Evolutionary conservation across 805 yeast genomes (phyloP).

Genomic region (Starmerella sirachaensis): DNA sequence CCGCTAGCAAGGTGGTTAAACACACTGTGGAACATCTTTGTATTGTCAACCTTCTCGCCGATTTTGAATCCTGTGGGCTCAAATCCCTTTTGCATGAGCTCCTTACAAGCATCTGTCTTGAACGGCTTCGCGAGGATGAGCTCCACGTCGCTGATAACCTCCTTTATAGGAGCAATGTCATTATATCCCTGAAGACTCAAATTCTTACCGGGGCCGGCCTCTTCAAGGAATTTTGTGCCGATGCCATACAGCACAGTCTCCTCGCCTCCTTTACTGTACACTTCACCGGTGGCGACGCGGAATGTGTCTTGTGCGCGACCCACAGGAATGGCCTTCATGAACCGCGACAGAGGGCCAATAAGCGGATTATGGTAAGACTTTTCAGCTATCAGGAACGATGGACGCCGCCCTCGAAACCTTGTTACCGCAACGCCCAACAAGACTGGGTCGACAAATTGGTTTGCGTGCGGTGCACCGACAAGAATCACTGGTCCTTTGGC

Average conservation of each 20-base stretch:
- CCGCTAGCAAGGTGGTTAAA: slow-evolving; percentile 73
- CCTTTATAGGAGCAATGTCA: slow-evolving; percentile 62
- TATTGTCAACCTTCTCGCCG: slow-evolving; percentile 80
- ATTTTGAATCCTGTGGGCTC: slow-evolving; percentile 40
- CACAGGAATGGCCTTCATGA: slow-evolving; percentile 80
- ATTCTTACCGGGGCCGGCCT: slow-evolving; percentile 33
- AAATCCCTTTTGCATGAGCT: slow-evolving; percentile 31
- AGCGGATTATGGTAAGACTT: slow-evolving; percentile 52
- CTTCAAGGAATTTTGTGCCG: slow-evolving; percentile 54
- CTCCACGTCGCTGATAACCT: slow-evolving; percentile 61
- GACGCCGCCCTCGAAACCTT: slow-evolving; percentile 50
- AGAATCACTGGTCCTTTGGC: slow-evolving; percentile 73
- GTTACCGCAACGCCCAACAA: slow-evolving; percentile 73
- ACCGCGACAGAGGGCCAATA: slow-evolving; percentile 64
- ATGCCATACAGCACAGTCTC: slow-evolving; percentile 48
- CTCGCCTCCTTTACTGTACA: slow-evolving; percentile 44
- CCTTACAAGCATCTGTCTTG: slow-evolving; percentile 28
- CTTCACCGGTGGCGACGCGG: slow-evolving; percentile 51
- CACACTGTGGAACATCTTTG: slow-evolving; percentile 68
- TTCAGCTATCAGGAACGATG: slow-evolving; percentile 77
- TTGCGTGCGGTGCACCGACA: slow-evolving; percentile 97
- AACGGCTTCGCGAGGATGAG: slow-evolving; percentile 59
- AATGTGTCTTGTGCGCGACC: slow-evolving; percentile 84
- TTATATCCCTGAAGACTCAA: slow-evolving; percentile 52
- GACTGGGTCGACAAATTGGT: slow-evolving; percentile 79